Evolutionary conservation across 225 moss, liverwort and hornwort genomes (phyloP).

Genomic region (Bryum argenteum): DNA sequence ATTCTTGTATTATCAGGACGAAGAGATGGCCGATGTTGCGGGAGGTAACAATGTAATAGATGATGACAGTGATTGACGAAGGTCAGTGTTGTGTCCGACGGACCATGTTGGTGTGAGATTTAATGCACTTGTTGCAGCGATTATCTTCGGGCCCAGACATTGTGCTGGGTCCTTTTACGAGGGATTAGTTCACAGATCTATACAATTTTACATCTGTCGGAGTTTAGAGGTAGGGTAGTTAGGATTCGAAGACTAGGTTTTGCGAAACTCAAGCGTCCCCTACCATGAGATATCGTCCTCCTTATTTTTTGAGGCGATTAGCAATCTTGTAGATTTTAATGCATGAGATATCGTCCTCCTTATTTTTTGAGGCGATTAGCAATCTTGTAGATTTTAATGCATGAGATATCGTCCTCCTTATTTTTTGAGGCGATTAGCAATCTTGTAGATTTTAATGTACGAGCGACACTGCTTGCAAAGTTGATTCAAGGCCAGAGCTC

Average conservation of each 20-base stretch:
- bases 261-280: background rate
- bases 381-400: conserved; percentile 1
- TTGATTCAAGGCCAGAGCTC: background rate
- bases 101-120: conserved; percentile 12
- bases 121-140: conserved; percentile 15
- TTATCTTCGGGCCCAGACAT: background rate
- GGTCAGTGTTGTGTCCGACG: conserved; percentile 2
- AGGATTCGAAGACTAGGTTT: background rate
- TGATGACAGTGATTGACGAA: conserved; percentile 49
- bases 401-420: conserved; percentile 14
- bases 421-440: conserved; percentile 17
- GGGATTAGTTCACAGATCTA: conserved; percentile 1
- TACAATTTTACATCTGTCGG: conserved; percentile 1
- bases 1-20: conserved; percentile 38
- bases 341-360: conserved; percentile 14
- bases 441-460: background rate
- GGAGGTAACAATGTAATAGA: conserved; percentile 32
- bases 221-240: conserved; percentile 8
- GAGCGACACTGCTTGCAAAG: background rate
- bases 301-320: conserved; percentile 20
- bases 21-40: conserved; percentile 50
- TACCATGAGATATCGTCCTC: conserved; percentile 14
- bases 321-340: background rate
- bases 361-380: conserved; percentile 18
- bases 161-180: conserved; percentile 3